Percentiles rank a stretch among this genome's conserved stretches.
phyloP scores from a whole-genome alignment of 441 rosid species.

The Sinapis alba region DNA sequence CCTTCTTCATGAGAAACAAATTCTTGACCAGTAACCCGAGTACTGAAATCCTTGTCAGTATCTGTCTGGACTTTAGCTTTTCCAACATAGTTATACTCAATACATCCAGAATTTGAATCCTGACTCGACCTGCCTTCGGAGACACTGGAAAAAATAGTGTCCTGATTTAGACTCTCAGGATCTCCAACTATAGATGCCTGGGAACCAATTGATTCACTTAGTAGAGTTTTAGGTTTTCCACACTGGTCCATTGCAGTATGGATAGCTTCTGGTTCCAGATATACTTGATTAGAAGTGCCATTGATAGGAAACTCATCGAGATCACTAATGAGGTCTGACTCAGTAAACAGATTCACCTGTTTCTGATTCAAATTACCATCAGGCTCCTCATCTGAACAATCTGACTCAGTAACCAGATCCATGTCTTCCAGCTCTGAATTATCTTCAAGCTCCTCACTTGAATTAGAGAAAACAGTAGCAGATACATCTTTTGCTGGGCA shows the following conservation, averaged over 20 bases:
- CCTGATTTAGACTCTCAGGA: conserved; percentile 32
- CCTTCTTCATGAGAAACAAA: conserved; percentile 30
- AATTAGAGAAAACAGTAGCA: conserved; percentile 26
- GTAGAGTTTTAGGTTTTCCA: conserved; percentile 20
- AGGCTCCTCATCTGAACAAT: conserved; percentile 41
- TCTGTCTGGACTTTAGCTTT: conserved; percentile 27
- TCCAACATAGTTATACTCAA: conserved; percentile 31
- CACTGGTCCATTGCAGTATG: conserved; percentile 24
- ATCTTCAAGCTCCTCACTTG: conserved; percentile 27
- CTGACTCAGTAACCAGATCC: conserved; percentile 40
- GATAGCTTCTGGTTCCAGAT: conserved; percentile 11
- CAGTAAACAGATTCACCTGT: conserved; percentile 32
- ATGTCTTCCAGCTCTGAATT: conserved; percentile 36
- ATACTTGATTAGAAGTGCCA: conserved; percentile 36
- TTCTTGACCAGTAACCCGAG: conserved; percentile 39
- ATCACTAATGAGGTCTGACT: conserved; percentile 34
- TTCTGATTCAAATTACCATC: conserved; percentile 42
- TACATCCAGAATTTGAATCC: conserved; percentile 15
- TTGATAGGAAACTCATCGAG: conserved; percentile 27
- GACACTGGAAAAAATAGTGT: conserved; percentile 21
- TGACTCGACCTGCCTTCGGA: conserved; percentile 22
- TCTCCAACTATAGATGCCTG: conserved; percentile 17
- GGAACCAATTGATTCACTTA: conserved; percentile 31
- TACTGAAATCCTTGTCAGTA: conserved; percentile 26
- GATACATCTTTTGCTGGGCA: conserved; percentile 38